Percentiles rank a stretch among this genome's conserved stretches.
Conservation (phyloP, 352 stramenopile species). For the Phytophthora multivora region DNA sequence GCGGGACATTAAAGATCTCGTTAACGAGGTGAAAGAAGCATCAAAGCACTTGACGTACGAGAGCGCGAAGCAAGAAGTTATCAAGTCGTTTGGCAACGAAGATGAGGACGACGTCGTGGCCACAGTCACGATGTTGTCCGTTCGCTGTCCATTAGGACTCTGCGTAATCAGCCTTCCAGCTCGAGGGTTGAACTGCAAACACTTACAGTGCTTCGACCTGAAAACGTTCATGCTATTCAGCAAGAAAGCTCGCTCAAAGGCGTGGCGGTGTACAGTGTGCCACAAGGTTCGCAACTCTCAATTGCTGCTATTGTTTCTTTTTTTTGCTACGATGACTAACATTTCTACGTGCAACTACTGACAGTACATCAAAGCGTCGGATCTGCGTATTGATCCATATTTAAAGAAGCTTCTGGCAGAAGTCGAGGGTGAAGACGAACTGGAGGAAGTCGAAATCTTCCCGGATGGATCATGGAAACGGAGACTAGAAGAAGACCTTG, state of each 20-base stretch:
- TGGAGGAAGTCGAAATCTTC: conserved; percentile 92
- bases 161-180: conserved; percentile 91
- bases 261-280: conserved; percentile 92
- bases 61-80: conserved; percentile 71
- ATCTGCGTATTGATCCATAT: conserved; percentile 91
- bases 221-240: conserved; percentile 92
- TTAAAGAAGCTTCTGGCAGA: conserved; percentile 89
- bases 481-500: conserved; percentile 54
- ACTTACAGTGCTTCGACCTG: conserved; percentile 97
- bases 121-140: conserved; percentile 87
- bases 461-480: conserved; percentile 84
- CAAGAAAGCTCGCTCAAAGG: conserved; percentile 82
- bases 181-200: conserved; percentile 90
- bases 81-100: conserved; percentile 80
- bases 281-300: conserved; percentile 71
- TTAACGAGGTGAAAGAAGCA: conserved; percentile 62
- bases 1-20: conserved; percentile 61
- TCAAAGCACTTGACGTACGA: conserved; percentile 78
- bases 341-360: conserved; percentile 10
- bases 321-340: conserved; percentile 5
- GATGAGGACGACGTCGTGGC: conserved; percentile 86
- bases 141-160: conserved; percentile 87
- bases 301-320: background rate
- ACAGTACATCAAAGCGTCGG: conserved; percentile 90
- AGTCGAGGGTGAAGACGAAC: conserved; percentile 77